Evolutionary conservation across 2,329 filamentous ascomycete species (phyloP), one percentile per base, ranked within the genome.

Genomic region (Fusarium sp.): DNA sequence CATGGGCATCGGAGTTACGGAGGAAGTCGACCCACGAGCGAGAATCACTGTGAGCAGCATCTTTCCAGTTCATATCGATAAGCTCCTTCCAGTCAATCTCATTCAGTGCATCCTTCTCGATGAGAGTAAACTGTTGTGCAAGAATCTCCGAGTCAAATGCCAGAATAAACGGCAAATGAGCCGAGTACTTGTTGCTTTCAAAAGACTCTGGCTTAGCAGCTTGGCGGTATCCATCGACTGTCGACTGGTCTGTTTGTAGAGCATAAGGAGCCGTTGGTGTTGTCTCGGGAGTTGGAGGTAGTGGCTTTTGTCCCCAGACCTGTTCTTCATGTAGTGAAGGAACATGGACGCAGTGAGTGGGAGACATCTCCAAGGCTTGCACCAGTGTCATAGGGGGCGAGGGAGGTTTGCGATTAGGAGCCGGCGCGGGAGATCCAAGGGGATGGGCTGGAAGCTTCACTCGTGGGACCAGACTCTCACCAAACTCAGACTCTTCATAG

Each of bases 71-170:
- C 85, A 96, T 90, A 57, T 94, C 92, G 57, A 95, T 92, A 14
- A 96, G 84, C 72, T 96, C 93, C 77, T 92, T 93, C 93, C 93
- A 96, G 80, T 95, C 92, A 67, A 96, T 92, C 78, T 95, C 93
- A 72, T 93, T 92, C 23, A 96, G 83, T 2, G 92, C 93, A 76
- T 95, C 93, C 78, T 95, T 94, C 76, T 96, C 93, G 48, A 96
- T 93, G 34, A 96, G 85, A 0, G 92, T 95, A 72, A 96, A 93
- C 73, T 96, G 93, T 78, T 94, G 91, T 4, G 93, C 93, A 27
- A 96, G 84, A 5, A 91, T 83, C 71, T 93, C 89, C 8, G 93
- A 93, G 74, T 94, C 92, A 72, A 94, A 94, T 0, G 92, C 92
- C 25, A 96, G 83, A 59, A 94, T 90, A 78, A 96, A 96, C 1